phyloP scores from a whole-genome alignment of 2,329 filamentous ascomycete genomes.

The Penicillium sp. region DNA sequence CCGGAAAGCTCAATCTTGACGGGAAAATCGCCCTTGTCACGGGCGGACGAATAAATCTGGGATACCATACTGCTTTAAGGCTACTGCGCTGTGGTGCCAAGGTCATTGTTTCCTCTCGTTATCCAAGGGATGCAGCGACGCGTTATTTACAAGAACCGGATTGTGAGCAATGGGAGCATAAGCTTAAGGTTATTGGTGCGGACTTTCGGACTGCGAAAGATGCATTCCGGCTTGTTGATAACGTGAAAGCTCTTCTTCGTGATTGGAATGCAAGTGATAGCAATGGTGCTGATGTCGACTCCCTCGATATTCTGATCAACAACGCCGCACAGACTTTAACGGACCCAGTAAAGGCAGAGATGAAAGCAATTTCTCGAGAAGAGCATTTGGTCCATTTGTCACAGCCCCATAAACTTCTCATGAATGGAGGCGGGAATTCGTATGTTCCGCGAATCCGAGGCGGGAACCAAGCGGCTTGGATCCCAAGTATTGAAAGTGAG shows the following conservation, averaged over 20 bases:
- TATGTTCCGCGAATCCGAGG: conserved; percentile 18
- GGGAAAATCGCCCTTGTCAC: too few relatives aligned
- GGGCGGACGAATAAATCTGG: too few relatives aligned
- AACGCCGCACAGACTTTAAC: conserved; percentile 44
- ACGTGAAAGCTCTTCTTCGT: conserved; percentile 21
- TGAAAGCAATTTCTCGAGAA: conserved; percentile 29
- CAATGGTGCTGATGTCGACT: background rate
- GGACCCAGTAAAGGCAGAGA: conserved; percentile 33
- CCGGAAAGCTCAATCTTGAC: too few relatives aligned
- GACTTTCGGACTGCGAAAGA: conserved; percentile 36
- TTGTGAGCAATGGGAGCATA: conserved; percentile 9
- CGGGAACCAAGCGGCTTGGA: conserved; percentile 17
- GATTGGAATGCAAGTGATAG: conserved; percentile 15
- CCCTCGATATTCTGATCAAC: conserved; percentile 39
- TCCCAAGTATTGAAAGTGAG: conserved; percentile 28
- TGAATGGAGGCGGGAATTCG: background rate
- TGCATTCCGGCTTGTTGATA: conserved; percentile 30
- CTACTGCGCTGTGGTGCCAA: too few relatives aligned
- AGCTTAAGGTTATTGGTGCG: conserved; percentile 34
- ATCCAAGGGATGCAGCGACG: conserved; percentile 35
- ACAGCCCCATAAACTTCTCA: conserved; percentile 1
- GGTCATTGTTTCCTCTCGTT: conserved; percentile 30
- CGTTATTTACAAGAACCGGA: conserved; percentile 26
- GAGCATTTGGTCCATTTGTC: conserved; percentile 11
- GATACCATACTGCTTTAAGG: too few relatives aligned